Base-by-base conservation (phyloP, 2,329 filamentous ascomycete species). In the Penicillium sp. region DNA sequence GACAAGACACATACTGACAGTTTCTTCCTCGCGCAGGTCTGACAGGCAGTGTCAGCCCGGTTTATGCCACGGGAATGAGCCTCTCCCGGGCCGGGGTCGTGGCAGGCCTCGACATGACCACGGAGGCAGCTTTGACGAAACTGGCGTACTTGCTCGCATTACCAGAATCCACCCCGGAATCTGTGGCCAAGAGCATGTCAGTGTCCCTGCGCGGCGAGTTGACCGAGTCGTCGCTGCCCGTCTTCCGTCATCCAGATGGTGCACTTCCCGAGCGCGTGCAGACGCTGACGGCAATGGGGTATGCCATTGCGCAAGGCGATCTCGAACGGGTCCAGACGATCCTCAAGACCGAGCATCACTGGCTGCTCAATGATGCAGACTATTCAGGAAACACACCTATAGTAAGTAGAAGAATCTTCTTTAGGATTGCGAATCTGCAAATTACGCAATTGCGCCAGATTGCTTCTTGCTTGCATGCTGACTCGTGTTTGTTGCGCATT, bases 41-140 rank as follows among this genome's bases (percentile, higher is more conserved):
- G 58, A 88, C 85, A 60, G 89, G 89, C 44, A 89, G 89, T 69
- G 89, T 92, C 19, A 90, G 86, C 52, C 89, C 89, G 3, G 82
- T 92, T n/a, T 92, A 92, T 76, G 89, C 89, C 1, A 86, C 89
- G 0, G 89, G 87, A 9, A 90, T 91, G 65, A 87, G 89, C 41
- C 84, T 96, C 18, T 91, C 91, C 40, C 84, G 88, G 55, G 91
- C 91, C 2, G 93, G 93, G 36, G 91, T 97, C 50, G 91, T 96
- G 35, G 93, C 95, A 65, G 93, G 93, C 6, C 86, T 93, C 65
- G 92, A 96, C 70, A 83, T 96, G 77, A 97, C 93, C 0, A 90
- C 90, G 22, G 93, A 97, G 78, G 93, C 91, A 2, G 93, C 93
- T 6, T 84, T 96, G 66, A 95, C 93, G 19, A 97, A 97, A 76